Conservation (phyloP, 176 grass and related monocot genomes). For the Carex littledalei region DNA sequence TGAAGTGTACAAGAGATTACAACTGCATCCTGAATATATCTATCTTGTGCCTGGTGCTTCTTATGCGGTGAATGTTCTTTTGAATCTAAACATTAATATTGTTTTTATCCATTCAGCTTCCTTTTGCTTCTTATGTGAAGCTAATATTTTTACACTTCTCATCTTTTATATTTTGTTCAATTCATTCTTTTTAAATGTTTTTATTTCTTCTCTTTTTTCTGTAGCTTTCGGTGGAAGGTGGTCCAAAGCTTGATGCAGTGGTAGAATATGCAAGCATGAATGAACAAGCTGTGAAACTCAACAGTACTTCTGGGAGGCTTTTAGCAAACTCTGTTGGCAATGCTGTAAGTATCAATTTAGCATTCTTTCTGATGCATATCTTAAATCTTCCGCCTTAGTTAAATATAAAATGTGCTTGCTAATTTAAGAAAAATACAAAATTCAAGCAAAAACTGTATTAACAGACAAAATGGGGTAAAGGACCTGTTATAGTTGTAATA, state of each 20-base stretch:
- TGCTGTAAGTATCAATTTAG: constrained; percentile 55
- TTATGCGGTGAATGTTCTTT: constrained; percentile 70
- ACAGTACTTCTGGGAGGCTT: constrained; percentile 63
- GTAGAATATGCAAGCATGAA: constrained; percentile 66
- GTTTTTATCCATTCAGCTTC: background rate
- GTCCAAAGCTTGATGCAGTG: constrained; percentile 73
- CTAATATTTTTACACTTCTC: background rate
- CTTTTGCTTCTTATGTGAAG: background rate
- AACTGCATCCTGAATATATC: constrained; percentile 79
- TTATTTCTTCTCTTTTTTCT: constrained; percentile 14
- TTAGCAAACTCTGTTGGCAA: constrained; percentile 72
- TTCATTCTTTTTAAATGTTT: constrained; percentile 13
- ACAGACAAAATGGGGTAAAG: no score
- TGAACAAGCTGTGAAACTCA: constrained; percentile 41
- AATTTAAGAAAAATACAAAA: background rate
- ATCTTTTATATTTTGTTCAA: background rate
- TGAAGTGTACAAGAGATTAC: constrained; percentile 82
- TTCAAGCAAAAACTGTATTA: background rate
- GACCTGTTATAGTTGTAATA: background rate
- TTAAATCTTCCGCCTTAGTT: background rate
- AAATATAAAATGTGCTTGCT: background rate
- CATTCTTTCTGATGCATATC: background rate
- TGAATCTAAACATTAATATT: background rate
- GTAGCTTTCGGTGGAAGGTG: constrained; percentile 81
- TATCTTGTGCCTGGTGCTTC: constrained; percentile 87